Evolutionary conservation across 148 eudicot species (phyloP), one percentile per base, ranked within the genome.

Genomic region (Diospyros kaki): DNA sequence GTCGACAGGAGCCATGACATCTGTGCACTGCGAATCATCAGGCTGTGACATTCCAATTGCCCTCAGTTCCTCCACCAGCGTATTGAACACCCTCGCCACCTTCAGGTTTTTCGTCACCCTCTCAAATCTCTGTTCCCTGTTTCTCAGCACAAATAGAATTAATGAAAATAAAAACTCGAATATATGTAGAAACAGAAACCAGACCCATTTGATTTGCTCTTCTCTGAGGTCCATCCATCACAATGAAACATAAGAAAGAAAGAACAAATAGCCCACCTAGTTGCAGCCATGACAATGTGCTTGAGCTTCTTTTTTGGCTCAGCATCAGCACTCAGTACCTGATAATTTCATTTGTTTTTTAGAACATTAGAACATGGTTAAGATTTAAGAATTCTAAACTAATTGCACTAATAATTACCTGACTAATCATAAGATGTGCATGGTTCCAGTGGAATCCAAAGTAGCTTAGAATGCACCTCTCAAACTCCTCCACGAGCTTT

Each of bases 1-100:
- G 58, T 90, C 97, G 68, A 96, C 93, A 0, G 99, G 99, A 54
- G 94, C 98, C 99, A 96, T 96, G 77, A 96, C 98, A 78, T 93
- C 97, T 3, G 97, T 96, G 73, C 99, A 91, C 73, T 88, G 83
- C 5, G 96, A 91, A 70, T 93, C 99, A 38, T 89, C 98, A 4
- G 2, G 55, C 0, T 48, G 14, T 13, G 84, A 89, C 4, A 88
- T 76, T 54, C 99, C 97, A 54, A 93, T 96, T 6, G 98, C 99
- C 74, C 91, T 96, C 99, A 96, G 86, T 81, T 96, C 99, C 79
- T 96, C 98, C 60, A 96, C 93, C 63, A 96, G 80, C 11, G 97
- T 96, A 67, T 83, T 91, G 77, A 96, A 93, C 18, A 93, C 98
- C 79, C 99, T 86, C 6, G 98, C 95, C 58, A 93, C 98, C 84